These are phyloP conservation scores for Ochromonadaceae sp. DNA, from an alignment of 352 stramenopile genomes.

Conservation along the genomic window DNA sequence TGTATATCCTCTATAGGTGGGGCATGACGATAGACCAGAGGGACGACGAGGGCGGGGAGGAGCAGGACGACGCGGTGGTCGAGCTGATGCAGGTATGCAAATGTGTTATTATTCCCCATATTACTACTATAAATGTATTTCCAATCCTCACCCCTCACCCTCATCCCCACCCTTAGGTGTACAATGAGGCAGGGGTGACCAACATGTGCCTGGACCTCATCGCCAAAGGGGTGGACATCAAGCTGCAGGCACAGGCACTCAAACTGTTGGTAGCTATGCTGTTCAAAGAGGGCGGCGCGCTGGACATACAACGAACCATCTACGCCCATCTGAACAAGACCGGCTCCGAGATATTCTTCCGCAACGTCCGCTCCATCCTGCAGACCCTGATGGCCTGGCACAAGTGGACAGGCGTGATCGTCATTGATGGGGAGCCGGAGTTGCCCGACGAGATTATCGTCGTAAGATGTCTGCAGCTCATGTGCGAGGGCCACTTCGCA, in stretches of 20 bases:
- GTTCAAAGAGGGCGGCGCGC: slow-evolving; percentile 28
- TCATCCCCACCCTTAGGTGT: too few species aligned
- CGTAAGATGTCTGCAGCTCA: slow-evolving; percentile 26
- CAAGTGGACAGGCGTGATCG: slow-evolving; percentile 10
- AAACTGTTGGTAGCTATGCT: slow-evolving; percentile 28
- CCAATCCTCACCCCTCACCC: too few species aligned
- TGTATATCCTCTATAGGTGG: too few species aligned
- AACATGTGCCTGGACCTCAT: slow-evolving; percentile 28
- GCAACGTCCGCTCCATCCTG: background rate
- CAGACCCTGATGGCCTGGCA: slow-evolving; percentile 11
- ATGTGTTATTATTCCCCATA: too few species aligned
- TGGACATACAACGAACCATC: slow-evolving; percentile 23
- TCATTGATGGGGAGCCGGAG: slow-evolving; percentile 18
- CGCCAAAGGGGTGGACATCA: slow-evolving; percentile 23
- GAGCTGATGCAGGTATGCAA: slow-evolving; percentile 16
- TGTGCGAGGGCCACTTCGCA: slow-evolving; percentile 28
- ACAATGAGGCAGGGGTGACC: slow-evolving; percentile 22
- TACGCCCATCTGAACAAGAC: background rate
- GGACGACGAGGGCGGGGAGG: slow-evolving; percentile 23
- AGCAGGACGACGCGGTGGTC: slow-evolving; percentile 7
- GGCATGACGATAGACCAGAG: slow-evolving; percentile 23
- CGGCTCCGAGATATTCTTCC: slow-evolving; percentile 12
- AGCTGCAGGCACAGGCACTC: slow-evolving; percentile 20
- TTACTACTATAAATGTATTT: too few species aligned
- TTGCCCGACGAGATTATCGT: slow-evolving; percentile 22